Evolutionary conservation across 164 flowering plant species (phyloP).

Genomic region (Stephania japonica): DNA sequence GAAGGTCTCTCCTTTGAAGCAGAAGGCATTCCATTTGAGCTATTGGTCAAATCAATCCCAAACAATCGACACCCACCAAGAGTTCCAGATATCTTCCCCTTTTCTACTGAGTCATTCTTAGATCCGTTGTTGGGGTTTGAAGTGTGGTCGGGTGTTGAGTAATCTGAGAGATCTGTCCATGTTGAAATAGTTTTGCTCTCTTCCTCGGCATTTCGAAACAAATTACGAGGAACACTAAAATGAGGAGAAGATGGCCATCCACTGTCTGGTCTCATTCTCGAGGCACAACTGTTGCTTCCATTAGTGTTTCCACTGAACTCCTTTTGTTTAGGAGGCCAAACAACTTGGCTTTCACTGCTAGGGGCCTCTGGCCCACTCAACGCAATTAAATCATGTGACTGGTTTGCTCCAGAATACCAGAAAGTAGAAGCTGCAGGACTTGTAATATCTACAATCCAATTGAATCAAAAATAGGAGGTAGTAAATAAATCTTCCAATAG

Average conservation of each 20-base stretch:
- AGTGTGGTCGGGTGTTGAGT: constrained; percentile 21
- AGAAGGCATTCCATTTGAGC: constrained; percentile 13
- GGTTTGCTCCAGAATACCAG: constrained; percentile 44
- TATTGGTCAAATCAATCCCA: constrained; percentile 58
- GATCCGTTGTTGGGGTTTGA: constrained; percentile 15
- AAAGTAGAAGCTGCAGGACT: constrained; percentile 23
- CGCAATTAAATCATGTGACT: constrained; percentile 29
- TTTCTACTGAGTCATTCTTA: constrained; percentile 27
- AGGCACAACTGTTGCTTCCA: constrained; percentile 19
- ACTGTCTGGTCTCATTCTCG: constrained; percentile 18
- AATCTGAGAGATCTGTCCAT: constrained; percentile 32
- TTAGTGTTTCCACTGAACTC: constrained; percentile 21
- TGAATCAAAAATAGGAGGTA: not conserved
- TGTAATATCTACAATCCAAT: constrained; percentile 29
- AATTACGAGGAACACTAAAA: constrained; percentile 29
- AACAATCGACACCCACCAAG: constrained; percentile 57
- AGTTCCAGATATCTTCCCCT: constrained; percentile 33
- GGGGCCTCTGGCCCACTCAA: constrained; percentile 33
- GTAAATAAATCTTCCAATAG: not conserved
- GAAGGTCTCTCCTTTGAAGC: constrained; percentile 15
- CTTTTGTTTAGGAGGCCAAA: constrained; percentile 36
- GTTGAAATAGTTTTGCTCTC: constrained; percentile 39
- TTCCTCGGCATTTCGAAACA: constrained; percentile 34
- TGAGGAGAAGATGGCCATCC: constrained; percentile 35
- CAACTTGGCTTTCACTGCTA: constrained; percentile 28